Evolutionary conservation across 1,284 basidiomycete genomes (phyloP), one percentile per base, ranked within the genome.

Genomic region (Pseudozyma thailandica): DNA sequence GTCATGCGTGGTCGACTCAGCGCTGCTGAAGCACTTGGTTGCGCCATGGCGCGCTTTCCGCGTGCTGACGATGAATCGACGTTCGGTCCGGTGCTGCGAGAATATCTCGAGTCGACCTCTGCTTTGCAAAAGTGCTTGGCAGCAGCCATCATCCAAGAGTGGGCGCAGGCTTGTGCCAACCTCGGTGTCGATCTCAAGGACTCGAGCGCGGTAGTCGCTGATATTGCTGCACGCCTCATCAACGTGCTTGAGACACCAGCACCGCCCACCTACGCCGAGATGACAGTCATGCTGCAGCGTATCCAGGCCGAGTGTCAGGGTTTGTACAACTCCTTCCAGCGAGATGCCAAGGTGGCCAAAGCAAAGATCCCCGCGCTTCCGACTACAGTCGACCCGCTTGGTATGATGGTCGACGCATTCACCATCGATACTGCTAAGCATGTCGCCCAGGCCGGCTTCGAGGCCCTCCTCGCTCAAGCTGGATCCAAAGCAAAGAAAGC

Each of bases 81-180:
- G 1, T 70, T 80, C 78, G 84, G 88, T 30, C 88, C 88, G 0
- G 88, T 92, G 50, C 86, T 98, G 8, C 76, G 87, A 4, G 89
- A 91, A 69, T 95, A 94, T 68, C 85, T 97, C 71, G 87, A 89
- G 38, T 96, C 95, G 1, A 87, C 89, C 0, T 94, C 92, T 75
- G 95, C 96, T 86, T 87, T 98, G 21, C 94, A 97, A 79, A 91
- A 92, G 74, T 91, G 94, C 81, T 84, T 98, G 27, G 86, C 90
- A 3, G 90, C 92, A 5, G 88, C 92, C 31, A 88, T 98, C 71
- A 85, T 94, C 1, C 93, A 97, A 82, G 93, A 98, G 85, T 98
- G 95, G 96, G 92, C 94, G 0, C 72, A 78, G 23, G 76, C 75
- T 31, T 72, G 79, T 23, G 59, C 44, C 6, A 18, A 51, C 10